Percentiles rank a stretch among this genome's conserved stretches.
phyloP scores from a whole-genome alignment of 2,329 filamentous ascomycete species.

The Aspergillus ustus region DNA sequence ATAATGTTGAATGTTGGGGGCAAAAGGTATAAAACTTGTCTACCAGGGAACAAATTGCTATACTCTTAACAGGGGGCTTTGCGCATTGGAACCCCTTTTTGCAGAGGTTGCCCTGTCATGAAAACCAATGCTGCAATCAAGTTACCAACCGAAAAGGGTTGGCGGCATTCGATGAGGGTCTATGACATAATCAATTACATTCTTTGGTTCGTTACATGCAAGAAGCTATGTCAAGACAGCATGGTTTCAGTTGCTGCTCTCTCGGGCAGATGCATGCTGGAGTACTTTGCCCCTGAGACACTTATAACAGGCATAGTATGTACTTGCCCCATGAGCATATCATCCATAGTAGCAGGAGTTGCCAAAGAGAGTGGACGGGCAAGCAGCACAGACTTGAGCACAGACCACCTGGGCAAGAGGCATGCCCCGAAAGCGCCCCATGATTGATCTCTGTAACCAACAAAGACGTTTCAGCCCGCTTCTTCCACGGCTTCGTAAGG shows the following conservation, averaged over 20 bases:
- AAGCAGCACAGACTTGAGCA: not conserved
- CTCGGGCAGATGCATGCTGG: not conserved
- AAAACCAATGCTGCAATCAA: too few relatives aligned
- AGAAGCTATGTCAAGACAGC: too few relatives aligned
- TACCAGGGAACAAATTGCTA: too few relatives aligned
- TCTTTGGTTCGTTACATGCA: not conserved
- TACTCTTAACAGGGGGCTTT: too few relatives aligned
- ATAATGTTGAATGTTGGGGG: too few relatives aligned
- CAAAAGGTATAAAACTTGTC: too few relatives aligned
- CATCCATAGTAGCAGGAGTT: not conserved
- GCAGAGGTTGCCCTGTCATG: too few relatives aligned
- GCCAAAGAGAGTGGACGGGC: not conserved
- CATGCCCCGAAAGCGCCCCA: conserved; percentile 6
- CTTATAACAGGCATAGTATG: not conserved
- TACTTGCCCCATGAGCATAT: not conserved
- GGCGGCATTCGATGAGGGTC: too few relatives aligned
- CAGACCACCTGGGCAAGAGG: not conserved
- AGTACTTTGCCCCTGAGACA: not conserved
- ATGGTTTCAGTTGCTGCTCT: not conserved
- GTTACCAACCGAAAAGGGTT: too few relatives aligned
- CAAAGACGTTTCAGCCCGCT: not conserved
- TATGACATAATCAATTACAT: not conserved
- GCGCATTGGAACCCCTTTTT: too few relatives aligned
- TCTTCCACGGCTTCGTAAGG: not conserved
- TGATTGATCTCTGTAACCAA: not conserved